Percentiles rank a stretch among this genome's conserved stretches.
These are phyloP conservation scores for Teratosphaeria viscida DNA, from an alignment of 2,329 filamentous ascomycete species.

Conservation along the genomic window DNA sequence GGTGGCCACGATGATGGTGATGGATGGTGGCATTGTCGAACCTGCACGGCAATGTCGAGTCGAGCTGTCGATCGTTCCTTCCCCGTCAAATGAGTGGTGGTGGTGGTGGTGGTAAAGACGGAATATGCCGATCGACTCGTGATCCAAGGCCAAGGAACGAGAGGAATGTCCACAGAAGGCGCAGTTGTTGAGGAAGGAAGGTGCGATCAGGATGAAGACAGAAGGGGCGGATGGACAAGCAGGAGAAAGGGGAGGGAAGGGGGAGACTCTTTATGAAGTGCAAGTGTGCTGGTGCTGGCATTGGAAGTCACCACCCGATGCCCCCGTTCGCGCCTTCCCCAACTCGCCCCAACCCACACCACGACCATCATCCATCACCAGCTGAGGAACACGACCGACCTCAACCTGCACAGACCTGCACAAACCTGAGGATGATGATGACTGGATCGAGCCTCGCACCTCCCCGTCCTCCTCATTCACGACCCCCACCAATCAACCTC, in stretches of 20 bases:
- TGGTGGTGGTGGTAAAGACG: constrained; percentile 3
- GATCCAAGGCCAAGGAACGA: constrained; percentile 4
- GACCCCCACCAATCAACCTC: neutral
- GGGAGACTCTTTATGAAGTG: neutral
- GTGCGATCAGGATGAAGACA: neutral
- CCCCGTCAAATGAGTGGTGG: neutral
- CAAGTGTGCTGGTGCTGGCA: too few species aligned
- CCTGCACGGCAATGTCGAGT: neutral
- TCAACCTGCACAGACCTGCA: too few species aligned
- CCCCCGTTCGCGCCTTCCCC: neutral
- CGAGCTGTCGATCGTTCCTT: neutral
- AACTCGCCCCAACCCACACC: neutral
- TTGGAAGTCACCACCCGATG: too few species aligned
- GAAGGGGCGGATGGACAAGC: neutral
- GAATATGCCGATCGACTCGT: constrained; percentile 8
- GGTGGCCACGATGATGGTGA: constrained; percentile 3
- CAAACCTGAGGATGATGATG: too few species aligned
- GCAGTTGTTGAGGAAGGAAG: too few species aligned
- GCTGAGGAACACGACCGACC: too few species aligned
- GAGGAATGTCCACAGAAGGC: constrained; percentile 6
- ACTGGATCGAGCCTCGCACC: neutral
- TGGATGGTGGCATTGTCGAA: constrained; percentile 3
- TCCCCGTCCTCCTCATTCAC: neutral
- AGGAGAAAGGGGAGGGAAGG: neutral
- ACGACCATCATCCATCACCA: too few species aligned